Percentiles rank a stretch among this genome's conserved stretches.
Evolutionary conservation across 768 basidiomycete species (phyloP).

Genomic region (Tremella mesenterica): DNA sequence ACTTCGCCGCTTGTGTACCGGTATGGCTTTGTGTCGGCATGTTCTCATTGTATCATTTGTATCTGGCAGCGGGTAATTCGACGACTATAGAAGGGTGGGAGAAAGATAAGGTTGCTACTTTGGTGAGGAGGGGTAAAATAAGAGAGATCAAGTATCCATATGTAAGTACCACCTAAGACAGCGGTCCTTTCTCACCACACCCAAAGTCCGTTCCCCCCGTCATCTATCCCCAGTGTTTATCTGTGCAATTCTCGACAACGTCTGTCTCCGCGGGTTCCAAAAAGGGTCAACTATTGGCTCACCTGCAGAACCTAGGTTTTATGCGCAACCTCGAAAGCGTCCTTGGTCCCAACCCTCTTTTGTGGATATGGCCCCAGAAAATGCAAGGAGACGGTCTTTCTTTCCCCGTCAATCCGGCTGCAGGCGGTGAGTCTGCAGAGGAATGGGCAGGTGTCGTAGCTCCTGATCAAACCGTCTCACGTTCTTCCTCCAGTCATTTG

Average conservation of each 20-base stretch:
- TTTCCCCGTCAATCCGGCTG: slow-evolving; percentile 59
- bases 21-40: slow-evolving; percentile 78
- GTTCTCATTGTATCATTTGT: slow-evolving; percentile 88
- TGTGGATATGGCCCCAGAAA: slow-evolving; percentile 78
- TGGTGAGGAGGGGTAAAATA: slow-evolving; percentile 77
- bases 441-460: slow-evolving; percentile 34
- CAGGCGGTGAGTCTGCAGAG: slow-evolving; percentile 39
- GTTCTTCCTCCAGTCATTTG: slow-evolving; percentile 8
- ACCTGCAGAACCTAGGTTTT: slow-evolving; percentile 63
- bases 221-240: no score
- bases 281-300: slow-evolving; percentile 3
- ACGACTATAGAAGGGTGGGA: slow-evolving; percentile 98
- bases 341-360: slow-evolving; percentile 61
- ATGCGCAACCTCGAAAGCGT: slow-evolving; percentile 66
- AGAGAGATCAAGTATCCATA: slow-evolving; percentile 90
- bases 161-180: slow-evolving; percentile 48
- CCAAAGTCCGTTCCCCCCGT: no score
- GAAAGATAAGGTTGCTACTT: slow-evolving; percentile 83
- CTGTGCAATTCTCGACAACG: not conserved
- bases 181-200: no score
- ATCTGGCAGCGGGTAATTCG: slow-evolving; percentile 63
- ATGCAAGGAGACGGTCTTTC: slow-evolving; percentile 63
- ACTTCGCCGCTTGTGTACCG: slow-evolving; percentile 74
- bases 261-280: not conserved
- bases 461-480: slow-evolving; percentile 9